Evolutionary conservation across 345 rosid genomes (phyloP), one percentile per base, ranked within the genome.

Genomic region (Citropsis articulata): DNA sequence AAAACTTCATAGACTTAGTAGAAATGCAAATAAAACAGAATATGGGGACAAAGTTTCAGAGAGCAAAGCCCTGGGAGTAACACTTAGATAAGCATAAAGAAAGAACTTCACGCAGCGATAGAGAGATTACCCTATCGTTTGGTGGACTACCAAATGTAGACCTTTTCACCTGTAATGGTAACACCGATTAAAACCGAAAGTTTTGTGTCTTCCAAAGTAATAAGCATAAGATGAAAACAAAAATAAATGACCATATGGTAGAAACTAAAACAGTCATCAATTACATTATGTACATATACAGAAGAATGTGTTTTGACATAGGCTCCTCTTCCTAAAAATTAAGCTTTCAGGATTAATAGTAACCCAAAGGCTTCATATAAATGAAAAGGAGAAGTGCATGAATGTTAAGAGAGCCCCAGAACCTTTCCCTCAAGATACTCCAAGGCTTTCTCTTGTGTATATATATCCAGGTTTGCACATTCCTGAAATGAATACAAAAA

Each of bases 381-480:
- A 69, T 33, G 65, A 27, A 75, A 66, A 21, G 56, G 25, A 4
- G 42, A 63, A 75, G 5, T 50, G 28, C 8, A 62, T 9, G 30
- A 62, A 28, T 33, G 21, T 55, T 45, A 60, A n/a, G 63, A 73
- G 59, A 83, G 79, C 12, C 77, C 35, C 60, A 73, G 62, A 13
- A 95, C 99, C 96, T 88, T 87, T 69, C 85, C 80, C 82, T 93
- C 97, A 36, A 95, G 98, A 82, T 82, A 88, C 33, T 87, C 92
- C 84, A 94, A 81, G 57, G 99, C 99, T 84, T 91, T 86, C 75
- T 81, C 79, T 65, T 73, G 89, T 21, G 97, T 90, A 80, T 81
- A 85, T 68, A 95, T 85, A 63, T 84, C 85, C 36, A 80, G 77
- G 70, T 83, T 82, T n/a, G 91, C 89, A 84, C 97, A 95, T 85